A percentile compares a stretch with the other conserved stretches of the same genome.
phyloP scores from a whole-genome alignment of 108 stramenopile species.

The Cyclotella baltica region DNA sequence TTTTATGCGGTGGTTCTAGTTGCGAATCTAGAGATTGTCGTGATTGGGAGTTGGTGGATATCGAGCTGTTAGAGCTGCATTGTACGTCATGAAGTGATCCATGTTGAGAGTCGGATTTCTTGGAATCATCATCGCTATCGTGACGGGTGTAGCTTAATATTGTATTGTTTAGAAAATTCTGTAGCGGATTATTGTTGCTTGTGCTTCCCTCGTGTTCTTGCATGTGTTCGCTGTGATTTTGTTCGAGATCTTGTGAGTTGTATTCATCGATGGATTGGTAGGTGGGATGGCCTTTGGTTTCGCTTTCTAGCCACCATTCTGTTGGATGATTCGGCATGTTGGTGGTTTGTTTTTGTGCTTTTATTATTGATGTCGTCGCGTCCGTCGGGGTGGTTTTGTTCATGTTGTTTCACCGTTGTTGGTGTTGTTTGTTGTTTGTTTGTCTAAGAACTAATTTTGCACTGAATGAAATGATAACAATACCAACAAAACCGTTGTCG shows the following conservation, averaged over 20 bases:
- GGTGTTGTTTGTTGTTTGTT: no score
- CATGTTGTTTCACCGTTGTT: no score
- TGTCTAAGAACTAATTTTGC: no score
- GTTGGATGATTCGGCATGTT: slow-evolving; percentile 1
- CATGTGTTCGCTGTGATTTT: background rate
- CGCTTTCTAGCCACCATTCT: slow-evolving; percentile 13
- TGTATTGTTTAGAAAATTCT: slow-evolving; percentile 11
- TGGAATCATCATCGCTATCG: background rate
- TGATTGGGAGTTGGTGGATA: background rate
- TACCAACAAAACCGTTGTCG: no score
- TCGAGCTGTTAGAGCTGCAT: background rate
- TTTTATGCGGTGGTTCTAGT: slow-evolving; percentile 42
- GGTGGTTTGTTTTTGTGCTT: no score
- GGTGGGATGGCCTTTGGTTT: background rate
- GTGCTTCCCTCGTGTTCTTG: background rate
- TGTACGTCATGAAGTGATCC: background rate
- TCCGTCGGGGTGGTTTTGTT: no score
- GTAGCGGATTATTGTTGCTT: slow-evolving; percentile 4
- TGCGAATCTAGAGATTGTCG: background rate
- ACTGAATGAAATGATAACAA: no score
- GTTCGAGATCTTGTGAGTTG: background rate
- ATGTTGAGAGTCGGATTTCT: background rate
- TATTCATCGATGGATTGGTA: background rate
- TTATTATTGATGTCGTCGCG: no score
- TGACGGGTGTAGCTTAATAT: background rate